Evolutionary conservation across 2,329 filamentous ascomycete species (phyloP).

Genomic region (Fusarium equiseti): DNA sequence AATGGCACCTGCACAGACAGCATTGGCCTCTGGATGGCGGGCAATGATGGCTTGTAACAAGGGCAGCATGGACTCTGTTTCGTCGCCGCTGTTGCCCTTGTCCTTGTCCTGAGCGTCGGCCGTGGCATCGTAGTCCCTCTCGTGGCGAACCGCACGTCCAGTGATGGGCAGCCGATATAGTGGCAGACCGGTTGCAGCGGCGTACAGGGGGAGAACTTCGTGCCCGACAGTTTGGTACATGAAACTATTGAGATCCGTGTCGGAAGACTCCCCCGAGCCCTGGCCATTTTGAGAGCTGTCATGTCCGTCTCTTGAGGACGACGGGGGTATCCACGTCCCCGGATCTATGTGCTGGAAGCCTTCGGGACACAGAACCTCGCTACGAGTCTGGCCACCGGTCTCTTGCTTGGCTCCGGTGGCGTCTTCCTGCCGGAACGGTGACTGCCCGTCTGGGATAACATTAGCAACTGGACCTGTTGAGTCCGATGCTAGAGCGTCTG

Average conservation of each 20-base stretch:
- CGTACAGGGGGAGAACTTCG: constrained; percentile 86
- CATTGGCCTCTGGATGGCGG: constrained; percentile 83
- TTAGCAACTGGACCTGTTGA: constrained; percentile 15
- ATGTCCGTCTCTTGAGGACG: constrained; percentile 12
- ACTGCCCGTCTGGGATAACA: constrained; percentile 17
- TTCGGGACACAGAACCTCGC: constrained; percentile 28
- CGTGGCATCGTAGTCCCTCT: constrained; percentile 73
- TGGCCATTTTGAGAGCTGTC: constrained; percentile 15
- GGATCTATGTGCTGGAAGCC: constrained; percentile 43
- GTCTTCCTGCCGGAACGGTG: constrained; percentile 27
- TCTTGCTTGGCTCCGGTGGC: constrained; percentile 21
- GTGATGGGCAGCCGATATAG: constrained; percentile 84
- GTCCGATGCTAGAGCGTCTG: constrained; percentile 19
- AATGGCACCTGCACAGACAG: constrained; percentile 90
- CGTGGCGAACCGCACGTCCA: constrained; percentile 77
- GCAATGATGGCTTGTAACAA: constrained; percentile 76
- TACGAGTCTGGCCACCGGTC: constrained; percentile 8
- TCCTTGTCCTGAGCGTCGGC: constrained; percentile 32
- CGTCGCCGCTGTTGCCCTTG: constrained; percentile 65
- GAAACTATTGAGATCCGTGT: constrained; percentile 86
- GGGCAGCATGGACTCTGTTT: constrained; percentile 87
- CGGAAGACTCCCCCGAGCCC: constrained; percentile 35
- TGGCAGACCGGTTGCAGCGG: constrained; percentile 80
- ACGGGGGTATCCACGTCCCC: constrained; percentile 35
- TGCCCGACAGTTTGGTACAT: constrained; percentile 99